Evolutionary conservation across 345 rosid species (phyloP).

Genomic region (Excoecaria agallocha): DNA sequence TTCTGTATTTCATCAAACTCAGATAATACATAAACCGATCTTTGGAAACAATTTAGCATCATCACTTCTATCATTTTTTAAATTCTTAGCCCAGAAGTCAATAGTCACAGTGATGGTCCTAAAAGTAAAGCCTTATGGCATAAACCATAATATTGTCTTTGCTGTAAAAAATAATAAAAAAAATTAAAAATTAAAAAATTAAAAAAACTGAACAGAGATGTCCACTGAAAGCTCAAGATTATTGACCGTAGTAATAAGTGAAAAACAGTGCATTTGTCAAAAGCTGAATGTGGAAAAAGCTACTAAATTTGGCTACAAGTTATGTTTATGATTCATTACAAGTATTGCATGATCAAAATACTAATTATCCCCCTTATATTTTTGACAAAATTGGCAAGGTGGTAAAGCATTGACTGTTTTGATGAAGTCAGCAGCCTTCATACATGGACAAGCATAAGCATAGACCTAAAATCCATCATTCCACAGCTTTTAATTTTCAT

Average conservation of each 20-base stretch:
- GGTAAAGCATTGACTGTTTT: not conserved
- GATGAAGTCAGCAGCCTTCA: not conserved
- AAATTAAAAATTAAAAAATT: no score
- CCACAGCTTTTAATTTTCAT: not conserved
- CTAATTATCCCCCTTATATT: not conserved
- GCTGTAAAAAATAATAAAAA: no score
- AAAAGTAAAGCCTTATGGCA: not conserved
- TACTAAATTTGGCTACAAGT: not conserved
- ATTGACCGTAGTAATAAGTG: not conserved
- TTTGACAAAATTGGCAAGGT: not conserved
- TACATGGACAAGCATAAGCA: not conserved
- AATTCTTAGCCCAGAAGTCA: not conserved
- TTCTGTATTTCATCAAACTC: not conserved
- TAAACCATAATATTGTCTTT: no score
- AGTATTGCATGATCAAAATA: not conserved
- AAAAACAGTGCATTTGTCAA: not conserved
- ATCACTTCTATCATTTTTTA: not conserved
- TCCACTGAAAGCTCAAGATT: not conserved
- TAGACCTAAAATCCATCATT: not conserved
- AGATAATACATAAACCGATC: not conserved
- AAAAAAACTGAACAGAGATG: conserved; percentile 5
- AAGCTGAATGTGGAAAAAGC: not conserved
- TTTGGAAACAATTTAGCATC: not conserved
- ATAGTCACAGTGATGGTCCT: not conserved
- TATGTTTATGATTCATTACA: not conserved